Evolutionary conservation across 768 basidiomycete genomes (phyloP).

Genomic region (Podaxis pistillaris): DNA sequence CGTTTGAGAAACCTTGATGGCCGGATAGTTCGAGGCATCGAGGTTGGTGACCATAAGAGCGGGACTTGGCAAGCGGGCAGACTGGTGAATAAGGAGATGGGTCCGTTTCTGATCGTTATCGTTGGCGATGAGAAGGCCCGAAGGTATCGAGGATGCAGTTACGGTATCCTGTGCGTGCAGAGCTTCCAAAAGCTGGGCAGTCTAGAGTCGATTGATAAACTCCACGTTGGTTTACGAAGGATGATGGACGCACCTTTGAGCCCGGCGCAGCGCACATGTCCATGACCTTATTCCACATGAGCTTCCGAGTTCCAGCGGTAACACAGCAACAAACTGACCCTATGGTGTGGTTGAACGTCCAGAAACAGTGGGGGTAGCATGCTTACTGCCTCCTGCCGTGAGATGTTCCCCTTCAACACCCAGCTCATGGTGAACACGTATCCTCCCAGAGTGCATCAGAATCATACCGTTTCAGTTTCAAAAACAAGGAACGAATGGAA

Average conservation of each 20-base stretch:
- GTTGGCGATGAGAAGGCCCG: constrained; percentile 91
- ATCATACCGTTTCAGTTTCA: constrained; percentile 91
- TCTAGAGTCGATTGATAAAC: constrained; percentile 41
- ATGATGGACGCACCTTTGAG: constrained; percentile 64
- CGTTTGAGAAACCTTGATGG: constrained; percentile 49
- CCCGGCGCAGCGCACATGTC: constrained; percentile 99
- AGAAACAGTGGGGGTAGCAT: constrained; percentile 98
- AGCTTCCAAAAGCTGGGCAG: constrained; percentile 94
- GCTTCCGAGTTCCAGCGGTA: not conserved
- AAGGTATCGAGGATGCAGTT: constrained; percentile 65
- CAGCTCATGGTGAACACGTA: not conserved
- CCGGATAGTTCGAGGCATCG: constrained; percentile 86
- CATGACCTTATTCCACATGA: constrained; percentile 53
- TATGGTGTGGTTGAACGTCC: constrained; percentile 91
- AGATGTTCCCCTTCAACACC: constrained; percentile 78
- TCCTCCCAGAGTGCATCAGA: not conserved
- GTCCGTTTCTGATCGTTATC: constrained; percentile 94
- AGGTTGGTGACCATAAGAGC: constrained; percentile 94
- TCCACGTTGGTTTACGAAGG: not conserved
- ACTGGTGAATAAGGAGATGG: constrained; percentile 96
- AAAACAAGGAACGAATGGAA: constrained; percentile 97
- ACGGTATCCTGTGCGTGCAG: constrained; percentile 77
- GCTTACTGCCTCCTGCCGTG: constrained; percentile 95
- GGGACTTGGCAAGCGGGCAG: constrained; percentile 89
- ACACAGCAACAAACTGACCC: constrained; percentile 36